A percentile compares a stretch with the other conserved stretches of the same genome.
These are phyloP conservation scores for Fagopyrum tataricum DNA, from an alignment of 148 eudicot genomes.

Conservation along the genomic window DNA sequence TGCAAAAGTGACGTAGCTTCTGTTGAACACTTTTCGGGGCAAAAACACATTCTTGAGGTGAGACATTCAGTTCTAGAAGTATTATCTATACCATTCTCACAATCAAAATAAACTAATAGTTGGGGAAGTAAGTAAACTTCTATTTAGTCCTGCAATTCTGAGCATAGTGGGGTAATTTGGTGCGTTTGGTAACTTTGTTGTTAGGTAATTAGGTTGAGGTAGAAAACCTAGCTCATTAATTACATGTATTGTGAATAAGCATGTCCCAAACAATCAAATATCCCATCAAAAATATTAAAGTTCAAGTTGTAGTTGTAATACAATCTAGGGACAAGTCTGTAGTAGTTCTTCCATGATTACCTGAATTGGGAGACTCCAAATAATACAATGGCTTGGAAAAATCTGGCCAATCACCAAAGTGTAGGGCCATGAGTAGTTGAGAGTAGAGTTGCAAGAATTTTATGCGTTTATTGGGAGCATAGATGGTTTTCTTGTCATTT, in stretches of 20 bases:
- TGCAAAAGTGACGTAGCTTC: not conserved
- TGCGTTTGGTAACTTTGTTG: not conserved
- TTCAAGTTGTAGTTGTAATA: not conserved
- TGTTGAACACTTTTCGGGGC: not conserved
- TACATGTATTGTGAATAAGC: not conserved
- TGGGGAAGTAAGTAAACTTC: too few species aligned
- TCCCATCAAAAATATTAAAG: not conserved
- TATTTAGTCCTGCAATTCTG: not conserved
- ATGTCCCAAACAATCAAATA: not conserved
- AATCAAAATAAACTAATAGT: too few species aligned
- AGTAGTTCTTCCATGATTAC: not conserved
- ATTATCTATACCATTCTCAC: too few species aligned
- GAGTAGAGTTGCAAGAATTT: too few species aligned
- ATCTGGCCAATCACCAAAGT: not conserved
- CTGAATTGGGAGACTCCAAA: not conserved
- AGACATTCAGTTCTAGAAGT: not conserved
- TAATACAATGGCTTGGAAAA: not conserved
- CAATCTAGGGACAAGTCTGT: not conserved
- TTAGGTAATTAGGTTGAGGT: not conserved
- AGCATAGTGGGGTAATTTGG: not conserved
- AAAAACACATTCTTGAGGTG: conserved; percentile 3
- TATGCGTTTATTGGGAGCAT: too few species aligned
- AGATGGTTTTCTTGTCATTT: too few species aligned
- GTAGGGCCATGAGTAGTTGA: not conserved
- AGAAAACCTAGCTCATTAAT: not conserved